Evolutionary conservation across 306 rosid genomes (phyloP), one percentile per base, ranked within the genome.

Genomic region (Cucurbita argyrosperma): DNA sequence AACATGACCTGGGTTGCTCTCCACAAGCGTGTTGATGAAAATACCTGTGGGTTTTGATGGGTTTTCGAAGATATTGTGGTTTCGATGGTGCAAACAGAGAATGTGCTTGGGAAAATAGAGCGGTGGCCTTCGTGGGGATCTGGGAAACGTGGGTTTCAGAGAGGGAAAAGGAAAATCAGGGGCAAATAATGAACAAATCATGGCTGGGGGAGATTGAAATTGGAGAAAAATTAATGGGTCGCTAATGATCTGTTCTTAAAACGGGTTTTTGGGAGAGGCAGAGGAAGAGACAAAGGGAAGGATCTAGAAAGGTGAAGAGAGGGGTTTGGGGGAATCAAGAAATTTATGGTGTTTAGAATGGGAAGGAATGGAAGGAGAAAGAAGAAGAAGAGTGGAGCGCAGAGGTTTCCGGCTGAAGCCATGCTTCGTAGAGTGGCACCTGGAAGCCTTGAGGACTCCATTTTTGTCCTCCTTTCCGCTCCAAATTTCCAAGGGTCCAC

Each of bases 291-390:
- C 58, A 58, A 70, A 16, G 50, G 46, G 87, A 86, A 89, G 87
- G 77, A 85, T 86, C 89, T 80, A 72, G 92, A 89, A 84, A 83
- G 76, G 79, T 80, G 75, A 70, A 26, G 40, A 39, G 74, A 54
- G 13, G 76, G 84, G 78, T 52, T 18, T 19, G 30, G 4, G 18
- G 1, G 16, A 55, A 13, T 56, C 1, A 13, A 18, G 35, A 52
- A 38, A 2, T 5, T 0, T 4, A 35, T 38, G 47, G 19, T n/a
- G 19, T 65, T 40, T n/a, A 0, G 12, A 30, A 61, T 37, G 14
- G 45, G 45, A 61, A 35, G 45, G 46, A 4, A 18, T 4, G 2
- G 63, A 59, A 59, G 42, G 6, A 59, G 15, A 6, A 57, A n/a
- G 46, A 19, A 10, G 46, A 7, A 3, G 4, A 13, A 47, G 35